These are phyloP conservation scores for Cercospora zeina DNA, from an alignment of 2,329 filamentous ascomycete species.

Conservation along the genomic window DNA sequence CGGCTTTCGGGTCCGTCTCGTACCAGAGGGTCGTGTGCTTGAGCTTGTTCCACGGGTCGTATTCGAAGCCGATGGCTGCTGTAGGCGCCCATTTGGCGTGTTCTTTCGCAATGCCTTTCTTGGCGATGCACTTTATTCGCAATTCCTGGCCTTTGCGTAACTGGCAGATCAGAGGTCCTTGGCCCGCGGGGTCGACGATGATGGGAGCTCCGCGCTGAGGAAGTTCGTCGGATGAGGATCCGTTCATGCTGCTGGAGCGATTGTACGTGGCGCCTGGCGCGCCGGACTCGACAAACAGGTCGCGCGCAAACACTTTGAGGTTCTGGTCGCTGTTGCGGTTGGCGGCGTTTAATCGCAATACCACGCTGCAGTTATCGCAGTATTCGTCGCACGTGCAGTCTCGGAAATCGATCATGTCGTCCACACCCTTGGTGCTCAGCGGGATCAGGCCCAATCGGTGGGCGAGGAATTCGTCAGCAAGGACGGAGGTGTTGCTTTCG, in stretches of 20 bases:
- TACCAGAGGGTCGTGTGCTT: slow-evolving; percentile 93
- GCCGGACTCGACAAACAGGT: slow-evolving; percentile 64
- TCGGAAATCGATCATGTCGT: slow-evolving; percentile 78
- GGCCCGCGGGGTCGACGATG: slow-evolving; percentile 76
- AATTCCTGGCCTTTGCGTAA: slow-evolving; percentile 86
- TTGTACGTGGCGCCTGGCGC: slow-evolving; percentile 68
- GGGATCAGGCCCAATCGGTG: slow-evolving; percentile 90
- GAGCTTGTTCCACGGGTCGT: slow-evolving; percentile 96
- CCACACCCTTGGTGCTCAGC: slow-evolving; percentile 78
- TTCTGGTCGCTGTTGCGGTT: slow-evolving; percentile 74
- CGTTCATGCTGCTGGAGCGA: slow-evolving; percentile 57
- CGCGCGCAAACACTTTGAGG: slow-evolving; percentile 91
- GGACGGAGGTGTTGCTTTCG: slow-evolving; percentile 88
- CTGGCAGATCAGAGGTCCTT: slow-evolving; percentile 86
- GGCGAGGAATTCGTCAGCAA: slow-evolving; percentile 93
- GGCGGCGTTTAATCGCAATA: slow-evolving; percentile 73
- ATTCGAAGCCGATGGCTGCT: slow-evolving; percentile 91
- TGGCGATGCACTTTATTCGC: slow-evolving; percentile 86
- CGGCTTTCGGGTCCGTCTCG: slow-evolving; percentile 63
- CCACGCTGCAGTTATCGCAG: slow-evolving; percentile 88
- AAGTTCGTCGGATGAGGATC: slow-evolving; percentile 67
- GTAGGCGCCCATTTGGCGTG: slow-evolving; percentile 98
- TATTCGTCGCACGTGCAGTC: slow-evolving; percentile 97
- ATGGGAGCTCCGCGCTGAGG: slow-evolving; percentile 66
- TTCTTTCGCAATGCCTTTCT: slow-evolving; percentile 98